Conservation (phyloP, 176 grass and related monocot species). For the Ensete ventricosum region DNA sequence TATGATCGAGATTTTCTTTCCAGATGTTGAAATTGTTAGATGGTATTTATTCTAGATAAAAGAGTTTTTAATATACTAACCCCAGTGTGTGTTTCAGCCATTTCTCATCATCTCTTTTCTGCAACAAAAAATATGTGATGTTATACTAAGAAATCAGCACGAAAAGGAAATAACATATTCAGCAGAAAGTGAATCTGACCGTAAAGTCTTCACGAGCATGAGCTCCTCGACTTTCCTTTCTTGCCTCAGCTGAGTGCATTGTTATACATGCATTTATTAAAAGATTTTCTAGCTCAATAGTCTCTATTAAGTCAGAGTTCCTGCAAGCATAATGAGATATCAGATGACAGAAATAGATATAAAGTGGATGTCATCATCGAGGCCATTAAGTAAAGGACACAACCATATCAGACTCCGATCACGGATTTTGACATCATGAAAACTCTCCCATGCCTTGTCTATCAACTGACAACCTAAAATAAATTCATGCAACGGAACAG, state of each 20-base stretch:
- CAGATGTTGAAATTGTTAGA: background rate
- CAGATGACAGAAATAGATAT: background rate
- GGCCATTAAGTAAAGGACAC: constrained; percentile 8
- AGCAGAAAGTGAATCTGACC: constrained; percentile 27
- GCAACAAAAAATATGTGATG: constrained; percentile 16
- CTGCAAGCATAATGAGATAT: constrained; percentile 18
- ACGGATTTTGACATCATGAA: constrained; percentile 47
- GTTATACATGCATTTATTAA: constrained; percentile 93
- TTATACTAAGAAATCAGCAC: background rate
- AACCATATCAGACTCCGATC: constrained; percentile 89
- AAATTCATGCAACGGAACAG: background rate
- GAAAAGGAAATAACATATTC: constrained; percentile 16
- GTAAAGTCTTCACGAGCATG: constrained; percentile 97
- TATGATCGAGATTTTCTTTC: background rate
- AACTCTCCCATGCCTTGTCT: constrained; percentile 60
- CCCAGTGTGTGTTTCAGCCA: constrained; percentile 85
- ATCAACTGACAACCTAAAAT: constrained; percentile 58
- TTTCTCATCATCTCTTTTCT: constrained; percentile 76
- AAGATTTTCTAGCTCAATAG: constrained; percentile 83
- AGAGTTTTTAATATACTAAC: constrained; percentile 33
- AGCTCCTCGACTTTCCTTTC: constrained; percentile 90
- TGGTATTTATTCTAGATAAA: constrained; percentile 4
- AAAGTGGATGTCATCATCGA: background rate
- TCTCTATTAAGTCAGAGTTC: constrained; percentile 96
- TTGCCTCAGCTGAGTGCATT: constrained; percentile 88